phyloP scores from a whole-genome alignment of 1,139 yeast species.

The Candida pseudoviswanathii region DNA sequence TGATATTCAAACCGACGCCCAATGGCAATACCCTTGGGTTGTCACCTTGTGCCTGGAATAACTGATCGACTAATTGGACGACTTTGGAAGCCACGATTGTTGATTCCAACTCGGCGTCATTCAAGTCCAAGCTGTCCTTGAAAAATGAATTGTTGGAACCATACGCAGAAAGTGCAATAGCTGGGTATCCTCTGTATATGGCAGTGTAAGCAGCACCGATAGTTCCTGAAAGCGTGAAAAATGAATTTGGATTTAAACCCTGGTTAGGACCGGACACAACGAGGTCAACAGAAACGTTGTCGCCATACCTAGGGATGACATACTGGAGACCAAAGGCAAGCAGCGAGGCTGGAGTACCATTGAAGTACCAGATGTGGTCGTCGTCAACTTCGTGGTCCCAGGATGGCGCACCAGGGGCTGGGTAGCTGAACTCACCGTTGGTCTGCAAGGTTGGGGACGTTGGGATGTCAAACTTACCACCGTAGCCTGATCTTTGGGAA shows the following conservation, averaged over 20 bases:
- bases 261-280: constrained; percentile 52
- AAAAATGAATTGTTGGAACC: constrained; percentile 46
- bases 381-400: constrained; percentile 50
- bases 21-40: constrained; percentile 38
- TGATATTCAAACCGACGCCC: constrained; percentile 45
- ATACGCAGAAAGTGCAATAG: constrained; percentile 48
- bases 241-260: constrained; percentile 39
- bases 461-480: constrained; percentile 56
- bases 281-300: constrained; percentile 37
- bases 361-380: constrained; percentile 49
- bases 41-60: constrained; percentile 35
- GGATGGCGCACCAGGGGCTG: constrained; percentile 45
- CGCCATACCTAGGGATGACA: constrained; percentile 42
- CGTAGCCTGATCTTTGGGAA: constrained; percentile 60
- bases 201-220: constrained; percentile 48
- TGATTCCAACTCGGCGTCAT: constrained; percentile 31
- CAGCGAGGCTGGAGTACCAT: constrained; percentile 50
- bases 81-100: constrained; percentile 34
- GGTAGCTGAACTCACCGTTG: constrained; percentile 46
- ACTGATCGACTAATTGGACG: constrained; percentile 30
- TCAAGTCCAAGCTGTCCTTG: constrained; percentile 36
- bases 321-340: constrained; percentile 47
- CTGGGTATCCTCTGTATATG: constrained; percentile 45
- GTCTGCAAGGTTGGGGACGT: constrained; percentile 39
- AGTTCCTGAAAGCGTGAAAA: constrained; percentile 44